Conservation (phyloP, 192 early-diverging fungal species). For the Podila epigama region DNA sequence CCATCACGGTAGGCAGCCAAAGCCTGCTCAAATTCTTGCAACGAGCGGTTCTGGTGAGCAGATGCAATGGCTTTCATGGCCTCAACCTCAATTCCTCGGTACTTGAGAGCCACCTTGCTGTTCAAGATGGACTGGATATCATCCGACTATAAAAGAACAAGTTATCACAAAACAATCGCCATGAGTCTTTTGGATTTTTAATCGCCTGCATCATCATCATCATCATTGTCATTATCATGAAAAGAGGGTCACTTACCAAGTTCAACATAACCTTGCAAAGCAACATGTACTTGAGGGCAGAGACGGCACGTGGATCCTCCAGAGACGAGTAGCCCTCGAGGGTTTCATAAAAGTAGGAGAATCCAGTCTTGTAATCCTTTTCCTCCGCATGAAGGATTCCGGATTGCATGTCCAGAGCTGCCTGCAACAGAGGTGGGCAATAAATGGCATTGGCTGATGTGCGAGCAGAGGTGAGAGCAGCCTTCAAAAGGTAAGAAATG, state of each 20-base stretch:
- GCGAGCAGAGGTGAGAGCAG: constrained; percentile 94
- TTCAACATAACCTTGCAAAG: constrained; percentile 99
- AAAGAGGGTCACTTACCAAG: constrained; percentile 62
- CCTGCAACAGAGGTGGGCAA: constrained; percentile 97
- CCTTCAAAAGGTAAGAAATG: constrained; percentile 57
- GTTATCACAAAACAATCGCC: neutral
- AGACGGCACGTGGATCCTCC: constrained; percentile 86
- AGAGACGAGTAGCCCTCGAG: constrained; percentile 92
- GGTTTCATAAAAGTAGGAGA: constrained; percentile 98
- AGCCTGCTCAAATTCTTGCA: constrained; percentile 94
- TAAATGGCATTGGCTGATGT: constrained; percentile 98
- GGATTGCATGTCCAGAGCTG: constrained; percentile 95
- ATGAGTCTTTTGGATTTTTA: neutral
- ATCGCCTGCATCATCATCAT: constrained; percentile 1
- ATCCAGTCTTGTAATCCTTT: constrained; percentile 97
- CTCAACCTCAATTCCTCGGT: constrained; percentile 87
- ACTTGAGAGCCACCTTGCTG: constrained; percentile 90
- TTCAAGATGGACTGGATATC: constrained; percentile 93
- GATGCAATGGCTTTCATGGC: constrained; percentile 95
- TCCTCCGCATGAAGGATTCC: constrained; percentile 98
- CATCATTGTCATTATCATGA: neutral
- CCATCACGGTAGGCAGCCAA: constrained; percentile 86
- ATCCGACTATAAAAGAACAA: constrained; percentile 72
- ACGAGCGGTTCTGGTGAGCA: constrained; percentile 96
- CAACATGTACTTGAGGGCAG: constrained; percentile 97